Evolutionary conservation across 176 grass and related monocot genomes (phyloP).

Genomic region (Raddia distichophylla): DNA sequence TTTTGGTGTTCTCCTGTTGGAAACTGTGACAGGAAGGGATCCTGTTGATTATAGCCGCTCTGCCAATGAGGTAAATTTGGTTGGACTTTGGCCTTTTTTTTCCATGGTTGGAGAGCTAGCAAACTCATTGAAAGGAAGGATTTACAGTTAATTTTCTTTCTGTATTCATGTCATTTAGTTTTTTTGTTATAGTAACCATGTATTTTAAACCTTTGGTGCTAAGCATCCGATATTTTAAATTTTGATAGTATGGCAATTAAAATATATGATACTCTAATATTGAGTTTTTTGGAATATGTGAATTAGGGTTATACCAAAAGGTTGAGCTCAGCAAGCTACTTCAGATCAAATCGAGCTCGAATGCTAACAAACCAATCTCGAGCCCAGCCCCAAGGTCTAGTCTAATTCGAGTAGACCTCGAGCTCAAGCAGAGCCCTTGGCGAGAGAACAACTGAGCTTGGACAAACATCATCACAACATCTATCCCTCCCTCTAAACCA

Average conservation of each 20-base stretch:
- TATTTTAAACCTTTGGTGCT: background rate
- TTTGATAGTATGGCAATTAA: background rate
- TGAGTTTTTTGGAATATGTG: background rate
- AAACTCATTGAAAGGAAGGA: background rate
- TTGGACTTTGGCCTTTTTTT: background rate
- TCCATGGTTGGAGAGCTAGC: background rate
- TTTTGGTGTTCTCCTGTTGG: slow-evolving; percentile 90
- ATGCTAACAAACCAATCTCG: too few species aligned
- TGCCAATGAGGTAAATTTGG: slow-evolving; percentile 69
- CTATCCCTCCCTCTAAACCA: too few species aligned
- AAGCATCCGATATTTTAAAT: background rate
- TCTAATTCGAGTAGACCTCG: too few species aligned
- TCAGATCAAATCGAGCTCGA: too few species aligned
- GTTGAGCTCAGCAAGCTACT: too few species aligned
- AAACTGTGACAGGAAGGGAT: slow-evolving; percentile 91
- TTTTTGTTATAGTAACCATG: background rate
- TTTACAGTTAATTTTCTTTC: background rate
- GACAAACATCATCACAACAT: too few species aligned
- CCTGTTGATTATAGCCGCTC: slow-evolving; percentile 87
- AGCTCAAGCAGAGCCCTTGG: too few species aligned
- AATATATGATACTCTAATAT: background rate
- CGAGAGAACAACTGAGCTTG: too few species aligned
- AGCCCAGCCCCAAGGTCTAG: too few species aligned
- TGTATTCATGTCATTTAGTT: background rate
- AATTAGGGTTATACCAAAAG: background rate